Evolutionary conservation across 257 asterid species (phyloP).

Genomic region (Thymus quinquecostatus): DNA sequence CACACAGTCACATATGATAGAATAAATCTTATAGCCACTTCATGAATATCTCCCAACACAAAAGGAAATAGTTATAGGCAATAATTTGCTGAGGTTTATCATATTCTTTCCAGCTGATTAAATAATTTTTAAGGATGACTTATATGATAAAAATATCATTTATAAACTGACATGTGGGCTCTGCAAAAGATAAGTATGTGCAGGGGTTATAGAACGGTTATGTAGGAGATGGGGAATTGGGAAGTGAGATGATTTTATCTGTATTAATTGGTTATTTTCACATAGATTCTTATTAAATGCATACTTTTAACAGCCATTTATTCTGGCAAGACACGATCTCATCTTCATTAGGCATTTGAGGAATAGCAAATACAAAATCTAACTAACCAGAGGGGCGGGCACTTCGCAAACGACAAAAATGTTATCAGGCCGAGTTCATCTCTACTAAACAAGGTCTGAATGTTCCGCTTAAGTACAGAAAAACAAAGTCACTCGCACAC

Average conservation of each 20-base stretch:
- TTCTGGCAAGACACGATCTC: background rate
- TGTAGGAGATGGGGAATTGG: background rate
- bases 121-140: background rate
- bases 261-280: background rate
- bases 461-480: slow-evolving; percentile 12
- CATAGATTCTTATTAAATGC: slow-evolving; percentile 1
- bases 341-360: slow-evolving; percentile 1
- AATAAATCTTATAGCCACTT: background rate
- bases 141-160: background rate
- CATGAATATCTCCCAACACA: background rate
- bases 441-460: slow-evolving; percentile 1
- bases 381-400: background rate
- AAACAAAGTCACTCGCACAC: background rate
- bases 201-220: background rate
- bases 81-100: background rate
- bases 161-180: background rate
- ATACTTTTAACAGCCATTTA: background rate
- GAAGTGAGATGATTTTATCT: background rate
- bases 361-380: background rate
- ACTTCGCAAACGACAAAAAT: background rate
- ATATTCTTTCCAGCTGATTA: background rate
- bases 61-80: background rate
- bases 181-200: background rate
- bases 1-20: background rate
- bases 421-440: background rate